phyloP scores from a whole-genome alignment of 495 filamentous ascomycete genomes.

The Bombardia bombarda region DNA sequence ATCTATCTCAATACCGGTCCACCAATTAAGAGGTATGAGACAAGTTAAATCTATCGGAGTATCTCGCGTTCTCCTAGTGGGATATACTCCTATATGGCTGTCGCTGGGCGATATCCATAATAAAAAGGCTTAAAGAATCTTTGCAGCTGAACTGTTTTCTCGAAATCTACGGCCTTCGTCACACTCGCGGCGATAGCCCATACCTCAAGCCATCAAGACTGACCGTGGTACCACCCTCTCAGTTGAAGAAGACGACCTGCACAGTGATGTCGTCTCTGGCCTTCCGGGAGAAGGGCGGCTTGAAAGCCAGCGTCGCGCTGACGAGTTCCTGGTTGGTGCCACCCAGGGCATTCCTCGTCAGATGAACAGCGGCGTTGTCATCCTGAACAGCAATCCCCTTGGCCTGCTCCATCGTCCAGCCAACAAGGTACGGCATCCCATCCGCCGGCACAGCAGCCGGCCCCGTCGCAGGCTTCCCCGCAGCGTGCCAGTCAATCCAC shows the following conservation, averaged over 20 bases:
- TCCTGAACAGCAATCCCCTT: slow-evolving; percentile 35
- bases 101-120: too few relatives aligned
- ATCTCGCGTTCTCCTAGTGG: too few relatives aligned
- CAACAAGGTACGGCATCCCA: slow-evolving; percentile 4
- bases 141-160: too few relatives aligned
- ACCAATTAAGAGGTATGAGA: too few relatives aligned
- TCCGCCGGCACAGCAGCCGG: neutral
- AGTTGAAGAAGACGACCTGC: slow-evolving; percentile 53
- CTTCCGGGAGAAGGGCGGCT: slow-evolving; percentile 39
- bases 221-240: too few relatives aligned
- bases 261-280: slow-evolving; percentile 54
- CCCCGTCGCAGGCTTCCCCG: slow-evolving; percentile 8
- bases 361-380: slow-evolving; percentile 55
- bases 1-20: too few relatives aligned
- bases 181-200: too few relatives aligned
- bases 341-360: slow-evolving; percentile 55
- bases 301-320: slow-evolving; percentile 40
- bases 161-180: too few relatives aligned
- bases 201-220: too few relatives aligned
- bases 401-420: slow-evolving; percentile 16
- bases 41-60: too few relatives aligned
- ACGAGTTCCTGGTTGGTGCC: slow-evolving; percentile 51
- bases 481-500: slow-evolving; percentile 40
- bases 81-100: too few relatives aligned
- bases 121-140: too few relatives aligned